Base-by-base conservation (phyloP, 306 rosid genomes). In the Pyrus bretschneideri region DNA sequence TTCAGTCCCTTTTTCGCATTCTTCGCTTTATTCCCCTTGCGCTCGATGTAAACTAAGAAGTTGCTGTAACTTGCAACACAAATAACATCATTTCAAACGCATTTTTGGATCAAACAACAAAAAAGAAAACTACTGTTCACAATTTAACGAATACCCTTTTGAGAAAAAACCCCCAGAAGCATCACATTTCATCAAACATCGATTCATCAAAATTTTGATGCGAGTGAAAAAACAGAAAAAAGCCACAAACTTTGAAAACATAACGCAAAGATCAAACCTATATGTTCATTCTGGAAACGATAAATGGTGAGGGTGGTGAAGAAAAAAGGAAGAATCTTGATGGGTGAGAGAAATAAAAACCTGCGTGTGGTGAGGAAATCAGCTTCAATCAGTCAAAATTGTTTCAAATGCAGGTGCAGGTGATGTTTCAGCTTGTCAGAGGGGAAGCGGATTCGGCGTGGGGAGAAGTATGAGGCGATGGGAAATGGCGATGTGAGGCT, bases 291-390 rank as follows among this genome's bases (percentile, higher is more conserved):
- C 9, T 54, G 68, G 21, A 23, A 72, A 10, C 64, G 22, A 58
- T 9, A 12, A 72, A 22, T 18, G 44, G 67, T 31, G 7, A 12
- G 4, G 55, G 18, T 58, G 38, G 23, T 58, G 33, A 23, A 9
- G 14, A 60, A 59, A 73, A 17, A 49, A 0, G 29, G 22, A 27
- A 21, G 19, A 25, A 44, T 17, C 12, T 59, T 23, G 46, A 46
- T 23, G n/a, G 40, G 42, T 59, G 64, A 45, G 45, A 49, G 62
- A 17, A 72, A 58, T 72, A 1, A 38, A 72, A 59, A 72, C 76
- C 76, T 72, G 67, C 40, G 77, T 73, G 27, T 9, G 69, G 77
- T 42, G 77, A 73, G 18, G 9, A 73, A 73, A 11, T 38, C 5
- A 51, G 55, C 21, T 51, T 51, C 55, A 51, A 51, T 51, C 55